Conservation (phyloP, 352 stramenopile species). For the Phytophthora ohioensis region DNA sequence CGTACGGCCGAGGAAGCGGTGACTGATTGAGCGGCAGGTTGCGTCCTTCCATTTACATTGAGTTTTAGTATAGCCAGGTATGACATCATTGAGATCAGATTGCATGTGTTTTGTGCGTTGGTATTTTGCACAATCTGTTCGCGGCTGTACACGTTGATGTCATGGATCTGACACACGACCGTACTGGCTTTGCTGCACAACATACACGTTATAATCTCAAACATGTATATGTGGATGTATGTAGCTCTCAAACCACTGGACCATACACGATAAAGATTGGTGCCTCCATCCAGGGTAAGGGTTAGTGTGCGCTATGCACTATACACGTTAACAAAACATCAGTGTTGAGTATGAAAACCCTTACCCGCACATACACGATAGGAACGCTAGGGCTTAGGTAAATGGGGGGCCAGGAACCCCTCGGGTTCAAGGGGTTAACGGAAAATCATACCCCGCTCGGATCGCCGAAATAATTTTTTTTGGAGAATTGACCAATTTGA, state of each 20-base stretch:
- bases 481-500: too few species aligned
- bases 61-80: neutral
- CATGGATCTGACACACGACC: neutral
- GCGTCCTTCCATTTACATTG: neutral
- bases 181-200: neutral
- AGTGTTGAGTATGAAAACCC: constrained; percentile 5
- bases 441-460: too few species aligned
- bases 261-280: constrained; percentile 1
- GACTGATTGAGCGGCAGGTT: neutral
- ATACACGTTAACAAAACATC: constrained; percentile 9
- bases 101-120: neutral
- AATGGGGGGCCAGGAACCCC: neutral
- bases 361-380: constrained; percentile 17
- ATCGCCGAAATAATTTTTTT: too few species aligned
- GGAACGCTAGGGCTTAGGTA: neutral
- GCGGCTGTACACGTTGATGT: neutral
- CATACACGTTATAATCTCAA: neutral
- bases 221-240: neutral
- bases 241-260: neutral
- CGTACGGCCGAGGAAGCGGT: neutral
- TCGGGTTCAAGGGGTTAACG: constrained; percentile 8
- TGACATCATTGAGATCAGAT: neutral
- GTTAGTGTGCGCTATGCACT: constrained; percentile 4
- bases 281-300: neutral
- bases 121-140: neutral